phyloP scores from a whole-genome alignment of 768 basidiomycete genomes.

The Boletus reticulatus region DNA sequence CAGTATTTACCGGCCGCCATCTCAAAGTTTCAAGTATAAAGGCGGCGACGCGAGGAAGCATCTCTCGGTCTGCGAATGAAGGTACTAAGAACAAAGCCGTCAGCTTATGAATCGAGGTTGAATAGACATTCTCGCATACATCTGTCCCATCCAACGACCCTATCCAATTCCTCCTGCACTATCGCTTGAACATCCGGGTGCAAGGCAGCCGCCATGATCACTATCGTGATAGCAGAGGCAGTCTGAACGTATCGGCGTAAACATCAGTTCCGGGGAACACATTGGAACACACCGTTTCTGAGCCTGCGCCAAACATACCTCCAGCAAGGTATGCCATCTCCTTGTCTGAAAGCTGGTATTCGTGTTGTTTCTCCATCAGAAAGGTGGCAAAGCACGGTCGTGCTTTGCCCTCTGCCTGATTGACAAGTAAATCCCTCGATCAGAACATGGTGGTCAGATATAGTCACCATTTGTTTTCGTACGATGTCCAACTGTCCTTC shows the following conservation, averaged over 20 bases:
- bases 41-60: constrained; percentile 1
- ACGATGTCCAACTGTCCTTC: constrained; percentile 2
- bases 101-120: not conserved
- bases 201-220: constrained; percentile 9
- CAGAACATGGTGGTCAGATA: not conserved
- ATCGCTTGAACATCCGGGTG: constrained; percentile 1
- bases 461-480: constrained; percentile 3
- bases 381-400: constrained; percentile 5
- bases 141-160: constrained; percentile 5
- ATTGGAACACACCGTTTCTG: constrained; percentile 3
- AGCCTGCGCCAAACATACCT: constrained; percentile 9
- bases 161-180: constrained; percentile 7
- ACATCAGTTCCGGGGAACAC: not conserved
- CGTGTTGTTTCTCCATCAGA: not conserved
- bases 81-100: not conserved
- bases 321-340: constrained; percentile 6
- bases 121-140: not conserved
- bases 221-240: constrained; percentile 5
- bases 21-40: constrained; percentile 1
- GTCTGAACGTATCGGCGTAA: not conserved
- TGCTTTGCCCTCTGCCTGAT: constrained; percentile 1
- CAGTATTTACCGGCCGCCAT: constrained; percentile 1
- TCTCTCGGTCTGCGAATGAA: not conserved
- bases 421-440: not conserved
- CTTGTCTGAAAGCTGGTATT: not conserved